phyloP scores from a whole-genome alignment of 768 basidiomycete species.

The Pilatotrama ljubarskyi region DNA sequence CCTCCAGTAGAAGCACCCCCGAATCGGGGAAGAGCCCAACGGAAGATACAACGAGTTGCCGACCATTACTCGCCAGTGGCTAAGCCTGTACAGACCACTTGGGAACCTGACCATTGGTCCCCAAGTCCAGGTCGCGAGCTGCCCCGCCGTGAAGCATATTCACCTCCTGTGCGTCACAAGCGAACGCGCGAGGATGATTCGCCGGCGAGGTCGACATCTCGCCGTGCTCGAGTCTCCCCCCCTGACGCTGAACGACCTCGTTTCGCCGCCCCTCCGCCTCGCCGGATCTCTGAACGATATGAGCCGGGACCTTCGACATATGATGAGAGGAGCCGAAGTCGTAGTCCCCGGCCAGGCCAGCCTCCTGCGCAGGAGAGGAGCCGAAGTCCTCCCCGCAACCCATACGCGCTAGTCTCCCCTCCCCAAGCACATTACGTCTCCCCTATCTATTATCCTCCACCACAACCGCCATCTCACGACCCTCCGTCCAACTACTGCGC shows the following conservation, averaged over 20 bases:
- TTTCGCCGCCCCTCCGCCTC: background rate
- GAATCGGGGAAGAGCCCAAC: background rate
- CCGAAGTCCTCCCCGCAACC: background rate
- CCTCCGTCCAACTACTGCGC: background rate
- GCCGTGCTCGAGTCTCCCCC: background rate
- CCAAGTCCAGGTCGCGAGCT: background rate
- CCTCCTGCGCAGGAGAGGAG: background rate
- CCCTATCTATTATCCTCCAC: background rate
- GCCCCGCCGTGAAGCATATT: background rate
- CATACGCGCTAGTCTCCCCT: background rate
- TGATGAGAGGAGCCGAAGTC: background rate
- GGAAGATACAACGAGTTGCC: background rate
- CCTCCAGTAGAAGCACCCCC: background rate
- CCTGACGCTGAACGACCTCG: background rate
- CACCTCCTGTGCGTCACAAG: constrained; percentile 5
- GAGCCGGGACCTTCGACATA: background rate
- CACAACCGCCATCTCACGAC: background rate
- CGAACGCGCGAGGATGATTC: constrained; percentile 4
- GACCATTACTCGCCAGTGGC: too few relatives aligned
- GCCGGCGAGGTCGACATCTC: background rate
- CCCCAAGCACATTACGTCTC: background rate
- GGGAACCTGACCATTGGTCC: constrained; percentile 1
- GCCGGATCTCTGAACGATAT: background rate
- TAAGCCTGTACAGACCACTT: background rate
- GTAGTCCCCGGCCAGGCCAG: background rate